Conservation (phyloP, 805 yeast species). For the Yarrowia bubula region DNA sequence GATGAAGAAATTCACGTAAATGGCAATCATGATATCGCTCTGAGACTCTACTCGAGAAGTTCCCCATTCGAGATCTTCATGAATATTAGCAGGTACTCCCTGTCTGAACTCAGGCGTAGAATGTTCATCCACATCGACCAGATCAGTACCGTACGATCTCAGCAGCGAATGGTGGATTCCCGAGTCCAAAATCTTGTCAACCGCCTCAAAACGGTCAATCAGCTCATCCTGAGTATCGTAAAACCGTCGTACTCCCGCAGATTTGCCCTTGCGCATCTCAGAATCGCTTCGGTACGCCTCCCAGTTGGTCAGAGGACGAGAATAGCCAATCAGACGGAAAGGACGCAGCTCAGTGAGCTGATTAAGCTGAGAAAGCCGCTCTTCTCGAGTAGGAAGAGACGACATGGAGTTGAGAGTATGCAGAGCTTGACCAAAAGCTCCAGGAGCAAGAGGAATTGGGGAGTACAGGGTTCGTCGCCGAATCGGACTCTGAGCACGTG, state of each 20-base stretch:
- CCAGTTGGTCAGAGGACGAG: conserved; percentile 48
- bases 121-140: conserved; percentile 31
- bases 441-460: conserved; percentile 17
- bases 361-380: conserved; percentile 29
- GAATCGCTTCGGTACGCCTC: conserved; percentile 33
- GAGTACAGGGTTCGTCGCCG: conserved; percentile 7
- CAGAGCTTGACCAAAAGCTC: conserved; percentile 16
- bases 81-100: conserved; percentile 60
- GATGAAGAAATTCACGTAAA: conserved; percentile 59
- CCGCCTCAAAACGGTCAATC: conserved; percentile 54
- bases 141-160: conserved; percentile 52
- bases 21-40: conserved; percentile 55
- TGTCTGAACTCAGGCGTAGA: conserved; percentile 34
- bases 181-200: conserved; percentile 66
- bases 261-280: conserved; percentile 33
- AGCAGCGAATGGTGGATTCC: conserved; percentile 68
- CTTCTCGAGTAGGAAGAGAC: conserved; percentile 21
- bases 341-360: conserved; percentile 50
- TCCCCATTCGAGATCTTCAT: conserved; percentile 48
- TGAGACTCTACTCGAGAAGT: conserved; percentile 49
- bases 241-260: conserved; percentile 43
- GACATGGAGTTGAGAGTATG: conserved; percentile 11
- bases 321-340: conserved; percentile 47
- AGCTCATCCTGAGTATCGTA: conserved; percentile 61
- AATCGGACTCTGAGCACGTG: conserved; percentile 3